These are phyloP conservation scores for Jatropha curcas DNA, from an alignment of 345 rosid genomes.

Conservation along the genomic window DNA sequence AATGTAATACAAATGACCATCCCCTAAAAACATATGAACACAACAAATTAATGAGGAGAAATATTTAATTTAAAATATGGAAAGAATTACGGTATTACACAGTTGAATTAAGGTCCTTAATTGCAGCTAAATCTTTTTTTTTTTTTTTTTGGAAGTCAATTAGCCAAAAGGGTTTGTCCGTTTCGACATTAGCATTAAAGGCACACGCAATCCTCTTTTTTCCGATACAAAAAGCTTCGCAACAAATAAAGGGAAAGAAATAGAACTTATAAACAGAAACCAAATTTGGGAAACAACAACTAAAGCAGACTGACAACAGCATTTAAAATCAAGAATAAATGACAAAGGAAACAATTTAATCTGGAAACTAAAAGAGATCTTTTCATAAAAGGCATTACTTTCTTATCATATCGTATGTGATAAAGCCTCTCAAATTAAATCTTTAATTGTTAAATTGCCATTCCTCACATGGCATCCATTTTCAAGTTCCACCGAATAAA, in stretches of 20 bases:
- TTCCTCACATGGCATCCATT: neutral
- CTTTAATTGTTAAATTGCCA: neutral
- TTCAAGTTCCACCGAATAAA: neutral
- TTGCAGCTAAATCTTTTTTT: neutral
- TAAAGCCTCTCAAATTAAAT: neutral
- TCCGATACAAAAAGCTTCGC: neutral
- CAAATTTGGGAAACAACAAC: neutral
- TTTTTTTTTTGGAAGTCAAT: neutral
- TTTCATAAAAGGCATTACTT: neutral
- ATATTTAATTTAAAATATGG: neutral
- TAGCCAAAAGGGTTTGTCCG: neutral
- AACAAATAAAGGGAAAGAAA: neutral
- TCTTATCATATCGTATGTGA: neutral
- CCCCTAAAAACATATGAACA: slow-evolving; percentile 9
- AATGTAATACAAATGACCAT: slow-evolving; percentile 4
- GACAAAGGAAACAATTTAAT: neutral
- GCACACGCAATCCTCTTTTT: neutral
- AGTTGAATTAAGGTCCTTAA: neutral
- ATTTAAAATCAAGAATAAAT: neutral
- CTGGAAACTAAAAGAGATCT: neutral
- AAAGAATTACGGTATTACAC: neutral
- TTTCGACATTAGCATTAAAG: neutral
- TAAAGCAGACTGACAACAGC: neutral
- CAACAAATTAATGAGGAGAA: neutral
- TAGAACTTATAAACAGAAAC: neutral